phyloP scores from a whole-genome alignment of 2,329 filamentous ascomycete genomes.

The Penicillium nordicum region DNA sequence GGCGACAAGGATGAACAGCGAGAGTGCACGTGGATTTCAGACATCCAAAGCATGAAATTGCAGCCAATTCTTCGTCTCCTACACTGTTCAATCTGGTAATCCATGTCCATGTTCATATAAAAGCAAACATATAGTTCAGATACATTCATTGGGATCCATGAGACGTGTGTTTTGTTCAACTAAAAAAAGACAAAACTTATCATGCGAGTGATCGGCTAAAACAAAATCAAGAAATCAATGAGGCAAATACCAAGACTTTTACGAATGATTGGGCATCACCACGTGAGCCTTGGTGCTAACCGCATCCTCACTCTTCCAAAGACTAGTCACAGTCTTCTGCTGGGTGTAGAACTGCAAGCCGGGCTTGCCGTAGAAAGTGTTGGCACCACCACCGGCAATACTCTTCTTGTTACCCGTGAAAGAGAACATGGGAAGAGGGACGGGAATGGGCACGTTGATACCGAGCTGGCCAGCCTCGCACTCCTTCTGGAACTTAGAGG shows the following conservation, averaged over 20 bases:
- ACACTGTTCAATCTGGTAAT: not conserved
- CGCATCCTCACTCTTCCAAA: slow-evolving; percentile 85
- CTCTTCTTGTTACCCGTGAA: slow-evolving; percentile 79
- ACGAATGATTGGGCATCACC: slow-evolving; percentile 74
- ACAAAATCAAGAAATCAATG: not conserved
- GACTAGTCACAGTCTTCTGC: slow-evolving; percentile 91
- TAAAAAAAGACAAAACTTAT: not conserved
- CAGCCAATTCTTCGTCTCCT: no score
- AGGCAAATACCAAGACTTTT: not conserved
- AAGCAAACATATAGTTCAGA: not conserved
- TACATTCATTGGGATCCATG: slow-evolving; percentile 7
- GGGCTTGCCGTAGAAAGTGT: slow-evolving; percentile 91
- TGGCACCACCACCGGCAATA: slow-evolving; percentile 85
- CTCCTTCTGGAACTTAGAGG: slow-evolving; percentile 61
- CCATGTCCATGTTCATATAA: not conserved
- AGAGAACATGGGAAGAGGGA: slow-evolving; percentile 60
- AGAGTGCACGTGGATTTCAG: no score
- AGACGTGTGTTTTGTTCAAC: not conserved
- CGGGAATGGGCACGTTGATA: slow-evolving; percentile 65
- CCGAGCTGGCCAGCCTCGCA: slow-evolving; percentile 65
- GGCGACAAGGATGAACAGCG: no score
- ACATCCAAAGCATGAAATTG: no score
- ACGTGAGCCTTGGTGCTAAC: slow-evolving; percentile 80
- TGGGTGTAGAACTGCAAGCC: slow-evolving; percentile 95
- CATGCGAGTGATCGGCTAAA: not conserved